These are phyloP conservation scores for Tilletia walkeri DNA, from an alignment of 1,284 basidiomycete species.

Conservation along the genomic window DNA sequence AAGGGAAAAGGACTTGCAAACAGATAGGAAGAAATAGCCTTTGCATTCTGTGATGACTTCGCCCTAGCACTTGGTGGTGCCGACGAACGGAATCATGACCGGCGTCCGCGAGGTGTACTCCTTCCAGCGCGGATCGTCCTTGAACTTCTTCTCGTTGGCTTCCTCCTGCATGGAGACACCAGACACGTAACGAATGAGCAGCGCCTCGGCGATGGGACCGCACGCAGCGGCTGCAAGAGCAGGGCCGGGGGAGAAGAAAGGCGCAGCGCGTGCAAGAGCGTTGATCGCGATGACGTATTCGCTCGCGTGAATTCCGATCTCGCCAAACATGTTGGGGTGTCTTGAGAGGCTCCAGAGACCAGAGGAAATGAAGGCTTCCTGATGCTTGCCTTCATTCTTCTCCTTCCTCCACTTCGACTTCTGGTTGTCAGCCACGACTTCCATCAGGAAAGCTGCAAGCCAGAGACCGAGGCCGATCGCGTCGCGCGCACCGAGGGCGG, in stretches of 20 bases:
- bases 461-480: conserved; percentile 66
- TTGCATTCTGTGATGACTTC: no score
- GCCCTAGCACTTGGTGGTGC: conserved; percentile 23
- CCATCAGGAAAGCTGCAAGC: conserved; percentile 52
- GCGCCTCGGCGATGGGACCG: conserved; percentile 70
- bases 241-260: conserved; percentile 58
- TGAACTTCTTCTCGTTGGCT: conserved; percentile 67
- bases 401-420: conserved; percentile 68
- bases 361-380: conserved; percentile 70
- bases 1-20: no score
- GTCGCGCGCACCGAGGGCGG: conserved; percentile 65
- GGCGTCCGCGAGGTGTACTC: conserved; percentile 64
- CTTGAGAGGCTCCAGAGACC: conserved; percentile 72
- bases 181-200: conserved; percentile 59
- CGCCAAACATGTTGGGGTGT: conserved; percentile 72
- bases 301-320: conserved; percentile 72
- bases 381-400: conserved; percentile 69
- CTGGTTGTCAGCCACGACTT: conserved; percentile 62
- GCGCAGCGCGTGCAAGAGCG: conserved; percentile 28
- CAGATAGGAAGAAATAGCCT: no score
- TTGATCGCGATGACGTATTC: conserved; percentile 63
- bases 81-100: conserved; percentile 44
- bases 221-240: conserved; percentile 60
- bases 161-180: conserved; percentile 71
- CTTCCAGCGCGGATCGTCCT: conserved; percentile 66